Conservation (phyloP, 306 rosid species). For the Heteromeles arbutifolia region DNA sequence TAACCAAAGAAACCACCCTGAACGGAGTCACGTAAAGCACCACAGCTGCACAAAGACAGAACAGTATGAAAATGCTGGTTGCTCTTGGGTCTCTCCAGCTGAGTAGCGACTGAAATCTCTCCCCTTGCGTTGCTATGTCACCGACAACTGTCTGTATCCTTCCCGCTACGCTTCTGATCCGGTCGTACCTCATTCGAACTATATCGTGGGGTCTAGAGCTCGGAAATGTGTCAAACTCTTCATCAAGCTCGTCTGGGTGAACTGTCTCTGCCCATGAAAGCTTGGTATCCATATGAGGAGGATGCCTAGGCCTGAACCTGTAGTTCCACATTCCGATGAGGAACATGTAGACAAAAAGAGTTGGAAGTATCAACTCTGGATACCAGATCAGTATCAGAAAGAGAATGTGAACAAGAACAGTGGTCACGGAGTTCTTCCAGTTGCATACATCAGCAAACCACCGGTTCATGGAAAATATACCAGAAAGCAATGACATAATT, state of each 20-base stretch:
- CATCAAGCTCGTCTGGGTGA: constrained; percentile 83
- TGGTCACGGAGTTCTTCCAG: constrained; percentile 78
- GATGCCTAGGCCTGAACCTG: constrained; percentile 58
- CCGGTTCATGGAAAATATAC: constrained; percentile 45
- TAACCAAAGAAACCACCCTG: constrained; percentile 60
- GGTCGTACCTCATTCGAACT: constrained; percentile 82
- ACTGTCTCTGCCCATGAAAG: constrained; percentile 87
- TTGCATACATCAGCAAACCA: constrained; percentile 78
- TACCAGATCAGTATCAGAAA: constrained; percentile 71
- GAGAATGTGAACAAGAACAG: constrained; percentile 69
- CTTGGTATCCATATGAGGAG: constrained; percentile 83
- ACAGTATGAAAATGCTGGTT: constrained; percentile 60
- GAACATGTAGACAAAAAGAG: constrained; percentile 85
- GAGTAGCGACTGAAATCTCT: constrained; percentile 70
- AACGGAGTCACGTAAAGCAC: constrained; percentile 69
- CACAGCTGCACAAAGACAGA: constrained; percentile 66
- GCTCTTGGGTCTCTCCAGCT: constrained; percentile 98
- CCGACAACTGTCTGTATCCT: constrained; percentile 92
- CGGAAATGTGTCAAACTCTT: constrained; percentile 92
- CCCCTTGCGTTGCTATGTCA: constrained; percentile 95
- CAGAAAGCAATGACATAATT: constrained; percentile 71
- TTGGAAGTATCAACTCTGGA: constrained; percentile 89
- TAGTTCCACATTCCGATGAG: constrained; percentile 94
- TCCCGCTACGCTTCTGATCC: constrained; percentile 85
- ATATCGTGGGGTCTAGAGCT: constrained; percentile 54